Base-by-base conservation (phyloP, 225 moss, liverwort and hornwort species). In the Rhytidiadelphus loreus region DNA sequence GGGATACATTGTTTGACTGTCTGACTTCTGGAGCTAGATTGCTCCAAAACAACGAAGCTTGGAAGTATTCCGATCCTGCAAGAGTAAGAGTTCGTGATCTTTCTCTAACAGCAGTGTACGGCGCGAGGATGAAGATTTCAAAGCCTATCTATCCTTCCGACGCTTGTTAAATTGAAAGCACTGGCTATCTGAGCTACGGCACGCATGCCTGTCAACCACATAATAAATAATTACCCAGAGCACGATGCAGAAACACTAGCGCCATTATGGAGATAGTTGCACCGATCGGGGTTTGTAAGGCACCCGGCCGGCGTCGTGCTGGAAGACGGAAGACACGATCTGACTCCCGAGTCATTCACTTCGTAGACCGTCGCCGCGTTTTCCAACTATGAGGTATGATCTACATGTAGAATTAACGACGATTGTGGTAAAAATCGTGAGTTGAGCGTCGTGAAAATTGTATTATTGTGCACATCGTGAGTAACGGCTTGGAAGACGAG, bases 61-160 rank as follows among this genome's bases (percentile, higher is more conserved):
- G 78, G 80, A 85, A 87, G 85, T 52, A 76, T 16, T 52, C 52
- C 52, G 41, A 80, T 60, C 68, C 93, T 88, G 93, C 90, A 72
- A 93, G 92, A 26, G 93, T 88, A 81, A 88, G 92, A 84, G 89
- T 82, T 77, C 82, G 72, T 72, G 91, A 94, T 89, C 90, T 53
- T 90, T 91, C 91, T 77, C 65, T 92, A 86, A 94, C 92, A 86
- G 52, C 18, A 66, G 18, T 25, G 86, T 6, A 2, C 52, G 46
- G 46, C 7, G 7, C 10, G 16, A 16, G 44, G 41, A 41, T 16
- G 60, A 13, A 61, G 93, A 93, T 29, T 29, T 90, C 77, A 92
- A 13, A 62, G 26, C 28, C 61, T 88, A 84, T 94, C 92, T 9
- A 9, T 9, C 61, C 86, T 92, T 92, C 35, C 94, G 80, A 66